Conservation (phyloP, 129 eudicot genomes). For the Rutidosis leptorrhynchoides region DNA sequence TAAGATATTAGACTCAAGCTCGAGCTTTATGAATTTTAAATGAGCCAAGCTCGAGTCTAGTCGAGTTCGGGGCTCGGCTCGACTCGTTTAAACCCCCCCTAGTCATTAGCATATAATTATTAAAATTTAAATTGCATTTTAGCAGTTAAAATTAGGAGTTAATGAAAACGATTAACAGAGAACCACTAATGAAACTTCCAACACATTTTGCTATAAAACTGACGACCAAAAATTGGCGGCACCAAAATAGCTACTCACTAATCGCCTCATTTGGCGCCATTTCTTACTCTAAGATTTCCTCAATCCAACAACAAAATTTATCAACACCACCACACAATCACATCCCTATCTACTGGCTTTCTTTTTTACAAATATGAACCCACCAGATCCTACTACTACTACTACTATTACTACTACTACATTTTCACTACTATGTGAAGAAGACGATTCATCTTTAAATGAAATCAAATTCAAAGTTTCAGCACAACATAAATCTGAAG, state of each 20-base stretch:
- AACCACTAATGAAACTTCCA: constrained; percentile 7
- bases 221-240: constrained; percentile 79
- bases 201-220: constrained; percentile 33
- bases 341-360: neutral
- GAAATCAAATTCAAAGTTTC: neutral
- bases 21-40: no score
- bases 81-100: no score
- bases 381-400: no score
- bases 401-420: no score
- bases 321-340: constrained; percentile 11
- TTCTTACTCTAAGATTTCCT: constrained; percentile 32
- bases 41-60: no score
- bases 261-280: constrained; percentile 34
- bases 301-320: constrained; percentile 29
- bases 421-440: constrained; percentile 54
- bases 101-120: no score
- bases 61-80: no score
- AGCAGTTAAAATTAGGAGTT: neutral
- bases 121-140: no score
- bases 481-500: constrained; percentile 38
- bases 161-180: neutral
- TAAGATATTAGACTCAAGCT: no score
- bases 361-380: neutral
- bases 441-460: constrained; percentile 50
- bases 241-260: constrained; percentile 51